These are phyloP conservation scores for Hypericum androsaemum DNA, from an alignment of 345 rosid species.

Conservation along the genomic window DNA sequence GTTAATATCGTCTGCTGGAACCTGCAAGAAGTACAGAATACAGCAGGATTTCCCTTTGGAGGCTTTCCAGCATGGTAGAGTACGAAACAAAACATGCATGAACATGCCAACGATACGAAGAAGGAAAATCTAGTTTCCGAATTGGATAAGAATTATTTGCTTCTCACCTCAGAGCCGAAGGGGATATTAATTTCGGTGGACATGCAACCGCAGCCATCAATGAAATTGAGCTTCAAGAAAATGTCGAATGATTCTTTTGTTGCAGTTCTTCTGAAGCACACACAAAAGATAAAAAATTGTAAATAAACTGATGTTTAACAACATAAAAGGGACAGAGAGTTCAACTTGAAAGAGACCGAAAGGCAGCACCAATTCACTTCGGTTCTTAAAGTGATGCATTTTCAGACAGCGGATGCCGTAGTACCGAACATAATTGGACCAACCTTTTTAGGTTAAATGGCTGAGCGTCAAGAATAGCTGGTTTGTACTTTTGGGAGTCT, in stretches of 20 bases:
- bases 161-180: conserved; percentile 61
- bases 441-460: conserved; percentile 84
- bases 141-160: background rate
- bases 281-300: conserved; percentile 4
- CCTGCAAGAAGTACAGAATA: conserved; percentile 29
- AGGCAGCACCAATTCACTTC: background rate
- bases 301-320: background rate
- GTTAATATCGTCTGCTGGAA: conserved; percentile 21
- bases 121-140: background rate
- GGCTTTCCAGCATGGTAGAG: background rate
- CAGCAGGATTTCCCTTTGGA: background rate
- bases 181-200: conserved; percentile 52
- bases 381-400: background rate
- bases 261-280: conserved; percentile 62
- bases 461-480: conserved; percentile 53
- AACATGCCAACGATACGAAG: background rate
- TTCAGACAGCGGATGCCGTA: background rate
- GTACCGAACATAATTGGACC: background rate
- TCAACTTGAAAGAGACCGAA: background rate
- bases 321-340: background rate
- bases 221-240: conserved; percentile 52
- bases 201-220: conserved; percentile 71
- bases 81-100: background rate
- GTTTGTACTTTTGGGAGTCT: conserved; percentile 57
- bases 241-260: conserved; percentile 56